Evolutionary conservation across 495 filamentous ascomycete genomes (phyloP), one percentile per base, ranked within the genome.

Genomic region (Penicillium argentinense): DNA sequence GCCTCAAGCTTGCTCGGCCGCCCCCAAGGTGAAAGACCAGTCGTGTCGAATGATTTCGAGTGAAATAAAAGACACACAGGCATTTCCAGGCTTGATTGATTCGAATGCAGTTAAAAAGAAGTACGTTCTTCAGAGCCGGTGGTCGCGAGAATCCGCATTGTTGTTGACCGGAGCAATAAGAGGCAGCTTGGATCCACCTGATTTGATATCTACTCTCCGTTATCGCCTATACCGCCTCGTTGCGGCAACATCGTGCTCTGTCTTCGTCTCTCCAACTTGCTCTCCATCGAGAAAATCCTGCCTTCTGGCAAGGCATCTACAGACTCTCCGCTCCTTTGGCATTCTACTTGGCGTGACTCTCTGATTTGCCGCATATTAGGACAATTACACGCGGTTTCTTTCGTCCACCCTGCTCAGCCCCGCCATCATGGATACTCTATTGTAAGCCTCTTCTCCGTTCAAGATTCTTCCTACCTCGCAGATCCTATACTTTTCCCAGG

Each of bases 381-480:
- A 19, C 33, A 28, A 26, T 18, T 21, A 5, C 37, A 23, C 22
- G 3, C n/a, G 22, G 33, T 36, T 42, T 28, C 13, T 18, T 23
- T 22, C 28, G 41, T 45, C 42, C 28, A 39, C 44, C n/a, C 34
- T 28, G 19, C 36, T 39, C 27, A 39, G 41, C 49, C 42, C 61
- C 49, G 54, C 49, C 40, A 57, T 37, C 37, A 91, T 92, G 87
- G 87, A 92, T 64, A 92, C 87, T 13, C 69, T 91, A 63, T 73
- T 90, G 87, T 91, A 79, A 76, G 87, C 47, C 27, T 28, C 48
- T 47, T 21, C 23, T 24, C 22, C 5, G 21, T 36, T n/a, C n/a
- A n/a, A n/a, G n/a, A n/a, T n/a, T n/a, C n/a, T n/a, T n/a, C n/a
- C n/a, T n/a, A n/a, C n/a, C n/a, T n/a, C n/a, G n/a, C n/a, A n/a